These are phyloP conservation scores for Geranium brycei DNA, from an alignment of 345 rosid genomes.

Conservation along the genomic window DNA sequence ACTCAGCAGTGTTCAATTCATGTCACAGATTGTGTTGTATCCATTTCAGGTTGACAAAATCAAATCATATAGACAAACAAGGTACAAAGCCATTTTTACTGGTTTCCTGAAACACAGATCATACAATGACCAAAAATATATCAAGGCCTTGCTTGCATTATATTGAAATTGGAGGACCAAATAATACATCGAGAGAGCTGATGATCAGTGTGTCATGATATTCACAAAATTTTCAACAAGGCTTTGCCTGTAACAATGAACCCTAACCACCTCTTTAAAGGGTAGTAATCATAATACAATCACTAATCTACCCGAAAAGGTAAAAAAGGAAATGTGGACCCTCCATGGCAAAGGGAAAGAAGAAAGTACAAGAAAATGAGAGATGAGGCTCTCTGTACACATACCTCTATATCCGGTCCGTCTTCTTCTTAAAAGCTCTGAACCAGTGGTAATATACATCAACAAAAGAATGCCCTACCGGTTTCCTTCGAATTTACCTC, in stretches of 20 bases:
- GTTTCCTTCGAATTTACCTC: conserved; percentile 6
- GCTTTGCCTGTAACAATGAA: conserved; percentile 34
- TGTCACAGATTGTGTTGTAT: no score
- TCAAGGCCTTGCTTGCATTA: no score
- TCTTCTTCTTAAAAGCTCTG: conserved; percentile 27
- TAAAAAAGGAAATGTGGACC: conserved; percentile 20
- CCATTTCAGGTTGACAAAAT: no score
- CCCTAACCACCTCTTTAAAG: conserved; percentile 26
- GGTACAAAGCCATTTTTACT: no score
- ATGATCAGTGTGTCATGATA: conserved; percentile 7
- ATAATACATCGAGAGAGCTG: no score
- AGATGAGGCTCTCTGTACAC: conserved; percentile 37
- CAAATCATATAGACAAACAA: no score
- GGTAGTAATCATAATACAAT: conserved; percentile 30
- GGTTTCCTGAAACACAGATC: no score
- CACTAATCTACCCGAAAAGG: conserved; percentile 16
- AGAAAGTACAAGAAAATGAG: conserved; percentile 16
- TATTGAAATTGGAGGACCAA: no score
- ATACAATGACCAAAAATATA: no score
- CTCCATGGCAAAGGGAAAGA: conserved; percentile 18
- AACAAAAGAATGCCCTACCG: conserved; percentile 5
- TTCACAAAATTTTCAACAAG: conserved; percentile 39
- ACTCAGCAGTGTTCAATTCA: no score
- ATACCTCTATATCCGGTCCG: conserved; percentile 35
- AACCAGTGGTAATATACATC: conserved; percentile 46